phyloP scores from a whole-genome alignment of 2,329 filamentous ascomycete species.

The Periconia macrospinosa region DNA sequence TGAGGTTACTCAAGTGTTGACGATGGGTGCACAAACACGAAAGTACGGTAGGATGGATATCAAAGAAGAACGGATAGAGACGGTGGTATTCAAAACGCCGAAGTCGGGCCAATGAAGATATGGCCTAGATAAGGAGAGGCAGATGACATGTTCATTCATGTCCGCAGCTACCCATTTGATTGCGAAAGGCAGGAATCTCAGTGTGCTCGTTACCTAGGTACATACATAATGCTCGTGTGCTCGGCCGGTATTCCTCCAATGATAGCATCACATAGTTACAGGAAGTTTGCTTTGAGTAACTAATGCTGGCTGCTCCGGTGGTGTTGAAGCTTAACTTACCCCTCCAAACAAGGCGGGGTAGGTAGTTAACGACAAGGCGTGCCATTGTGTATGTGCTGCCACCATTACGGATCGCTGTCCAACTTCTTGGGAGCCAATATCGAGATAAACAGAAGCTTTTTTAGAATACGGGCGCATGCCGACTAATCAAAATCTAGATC shows the following conservation, averaged over 20 bases:
- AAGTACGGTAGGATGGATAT: background rate
- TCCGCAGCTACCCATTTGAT: background rate
- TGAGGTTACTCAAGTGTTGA: background rate
- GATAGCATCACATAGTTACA: background rate
- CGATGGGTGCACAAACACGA: background rate
- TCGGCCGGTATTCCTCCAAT: background rate
- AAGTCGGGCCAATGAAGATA: conserved; percentile 26
- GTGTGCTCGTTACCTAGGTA: background rate
- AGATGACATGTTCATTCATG: background rate
- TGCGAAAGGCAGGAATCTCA: background rate
- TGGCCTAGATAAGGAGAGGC: background rate
- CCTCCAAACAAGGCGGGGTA: background rate
- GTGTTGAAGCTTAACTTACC: background rate
- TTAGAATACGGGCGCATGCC: too few relatives aligned
- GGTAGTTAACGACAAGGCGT: background rate
- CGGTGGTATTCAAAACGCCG: conserved; percentile 26
- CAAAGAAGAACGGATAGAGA: conserved; percentile 16
- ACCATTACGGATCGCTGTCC: too few relatives aligned
- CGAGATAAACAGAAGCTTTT: too few relatives aligned
- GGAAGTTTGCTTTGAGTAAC: too few relatives aligned
- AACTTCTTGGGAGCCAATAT: too few relatives aligned
- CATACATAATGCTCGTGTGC: too few relatives aligned
- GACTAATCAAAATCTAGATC: too few relatives aligned
- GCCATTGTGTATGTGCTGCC: too few relatives aligned
- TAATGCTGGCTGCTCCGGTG: background rate